Evolutionary conservation across 768 basidiomycete species (phyloP).

Genomic region (Calvatia gigantea): DNA sequence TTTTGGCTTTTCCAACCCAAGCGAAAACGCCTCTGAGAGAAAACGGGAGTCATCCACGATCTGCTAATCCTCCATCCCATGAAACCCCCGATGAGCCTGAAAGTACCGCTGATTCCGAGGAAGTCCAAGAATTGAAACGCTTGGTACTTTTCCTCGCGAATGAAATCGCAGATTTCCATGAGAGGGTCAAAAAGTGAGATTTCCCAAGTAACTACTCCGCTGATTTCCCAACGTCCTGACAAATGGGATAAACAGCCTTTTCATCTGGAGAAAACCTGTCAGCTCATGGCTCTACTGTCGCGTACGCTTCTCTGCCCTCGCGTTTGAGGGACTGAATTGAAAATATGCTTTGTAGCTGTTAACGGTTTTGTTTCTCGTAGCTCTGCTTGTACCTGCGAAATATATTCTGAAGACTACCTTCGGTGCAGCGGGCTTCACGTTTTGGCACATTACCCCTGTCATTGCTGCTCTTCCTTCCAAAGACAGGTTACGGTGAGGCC

Average conservation of each 20-base stretch:
- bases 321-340: not conserved
- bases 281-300: slow-evolving; percentile 46
- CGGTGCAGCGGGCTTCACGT: slow-evolving; percentile 45
- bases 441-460: slow-evolving; percentile 63
- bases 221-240: slow-evolving; percentile 5
- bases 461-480: slow-evolving; percentile 45
- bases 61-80: not conserved
- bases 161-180: slow-evolving; percentile 57
- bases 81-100: slow-evolving; percentile 18
- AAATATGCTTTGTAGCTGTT: slow-evolving; percentile 32
- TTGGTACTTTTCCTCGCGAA: slow-evolving; percentile 36
- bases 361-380: slow-evolving; percentile 33
- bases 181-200: slow-evolving; percentile 59
- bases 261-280: slow-evolving; percentile 59
- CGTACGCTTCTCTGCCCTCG: slow-evolving; percentile 29
- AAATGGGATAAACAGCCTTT: slow-evolving; percentile 37
- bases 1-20: slow-evolving; percentile 30
- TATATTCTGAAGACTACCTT: slow-evolving; percentile 47
- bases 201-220: not conserved
- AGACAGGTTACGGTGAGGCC: slow-evolving; percentile 42
- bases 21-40: slow-evolving; percentile 21
- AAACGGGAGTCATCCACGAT: not conserved
- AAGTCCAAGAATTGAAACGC: slow-evolving; percentile 40
- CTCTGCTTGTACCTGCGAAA: slow-evolving; percentile 43
- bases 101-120: slow-evolving; percentile 28